Evolutionary conservation across 202 grass and related monocot species (phyloP).

Genomic region (Panicum hallii): DNA sequence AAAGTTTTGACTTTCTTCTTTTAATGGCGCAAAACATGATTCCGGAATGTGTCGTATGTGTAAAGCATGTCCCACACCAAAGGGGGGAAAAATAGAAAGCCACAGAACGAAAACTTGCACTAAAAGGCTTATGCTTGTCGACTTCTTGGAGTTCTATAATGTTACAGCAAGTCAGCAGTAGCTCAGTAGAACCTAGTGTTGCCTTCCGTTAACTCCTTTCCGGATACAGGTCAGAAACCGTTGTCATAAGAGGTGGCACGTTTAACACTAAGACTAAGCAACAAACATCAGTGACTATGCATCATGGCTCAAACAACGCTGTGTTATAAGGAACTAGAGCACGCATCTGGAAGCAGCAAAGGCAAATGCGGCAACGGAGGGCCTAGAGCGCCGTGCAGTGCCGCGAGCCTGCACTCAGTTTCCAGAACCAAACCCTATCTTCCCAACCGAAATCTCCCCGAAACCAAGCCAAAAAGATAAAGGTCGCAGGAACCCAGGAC

Average conservation of each 20-base stretch:
- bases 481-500: not conserved
- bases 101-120: not conserved
- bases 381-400: not conserved
- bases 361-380: not conserved
- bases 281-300: not conserved
- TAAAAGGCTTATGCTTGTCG: not conserved
- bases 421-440: slow-evolving; percentile 48
- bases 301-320: not conserved
- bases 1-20: not conserved
- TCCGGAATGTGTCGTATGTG: not conserved
- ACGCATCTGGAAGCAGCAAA: not conserved
- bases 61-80: not conserved
- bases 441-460: not conserved
- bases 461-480: not conserved
- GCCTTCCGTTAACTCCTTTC: not conserved
- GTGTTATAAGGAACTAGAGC: not conserved
- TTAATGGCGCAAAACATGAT: not conserved
- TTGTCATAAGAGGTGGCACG: not conserved
- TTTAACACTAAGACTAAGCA: not conserved
- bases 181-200: not conserved
- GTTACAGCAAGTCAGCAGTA: not conserved
- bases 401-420: not conserved
- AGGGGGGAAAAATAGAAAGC: not conserved
- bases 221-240: not conserved
- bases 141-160: not conserved